Evolutionary conservation across 768 basidiomycete genomes (phyloP).

Genomic region (Phaeotremella fagi): DNA sequence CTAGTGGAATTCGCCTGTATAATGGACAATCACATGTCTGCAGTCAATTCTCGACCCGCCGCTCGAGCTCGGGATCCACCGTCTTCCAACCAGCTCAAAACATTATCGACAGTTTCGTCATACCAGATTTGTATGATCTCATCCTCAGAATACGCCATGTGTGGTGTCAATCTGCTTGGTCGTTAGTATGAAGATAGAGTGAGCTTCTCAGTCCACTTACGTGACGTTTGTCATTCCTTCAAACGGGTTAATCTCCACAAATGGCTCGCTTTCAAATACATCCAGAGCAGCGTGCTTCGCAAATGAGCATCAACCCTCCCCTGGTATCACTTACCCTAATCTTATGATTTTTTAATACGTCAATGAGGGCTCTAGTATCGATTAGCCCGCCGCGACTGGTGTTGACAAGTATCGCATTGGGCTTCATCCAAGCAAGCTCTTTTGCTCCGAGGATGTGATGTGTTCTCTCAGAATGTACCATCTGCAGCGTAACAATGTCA

Average conservation of each 20-base stretch:
- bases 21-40: too few relatives aligned
- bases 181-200: not conserved
- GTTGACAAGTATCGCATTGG: constrained; percentile 61
- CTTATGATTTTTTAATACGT: constrained; percentile 52
- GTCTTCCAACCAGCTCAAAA: not conserved
- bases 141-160: not conserved
- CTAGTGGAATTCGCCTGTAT: too few relatives aligned
- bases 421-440: constrained; percentile 52
- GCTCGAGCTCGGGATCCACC: not conserved
- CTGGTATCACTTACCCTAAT: constrained; percentile 50
- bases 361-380: constrained; percentile 57
- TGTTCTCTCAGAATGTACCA: not conserved
- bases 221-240: not conserved
- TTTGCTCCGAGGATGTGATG: not conserved
- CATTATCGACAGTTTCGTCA: not conserved
- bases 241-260: not conserved
- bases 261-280: not conserved
- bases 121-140: not conserved
- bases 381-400: constrained; percentile 64
- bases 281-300: not conserved
- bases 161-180: not conserved
- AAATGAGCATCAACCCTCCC: too few relatives aligned
- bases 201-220: too few relatives aligned
- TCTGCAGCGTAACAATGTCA: not conserved
- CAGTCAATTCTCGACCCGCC: not conserved